phyloP scores from a whole-genome alignment of 2,329 filamentous ascomycete genomes.

The Alternaria sp. region DNA sequence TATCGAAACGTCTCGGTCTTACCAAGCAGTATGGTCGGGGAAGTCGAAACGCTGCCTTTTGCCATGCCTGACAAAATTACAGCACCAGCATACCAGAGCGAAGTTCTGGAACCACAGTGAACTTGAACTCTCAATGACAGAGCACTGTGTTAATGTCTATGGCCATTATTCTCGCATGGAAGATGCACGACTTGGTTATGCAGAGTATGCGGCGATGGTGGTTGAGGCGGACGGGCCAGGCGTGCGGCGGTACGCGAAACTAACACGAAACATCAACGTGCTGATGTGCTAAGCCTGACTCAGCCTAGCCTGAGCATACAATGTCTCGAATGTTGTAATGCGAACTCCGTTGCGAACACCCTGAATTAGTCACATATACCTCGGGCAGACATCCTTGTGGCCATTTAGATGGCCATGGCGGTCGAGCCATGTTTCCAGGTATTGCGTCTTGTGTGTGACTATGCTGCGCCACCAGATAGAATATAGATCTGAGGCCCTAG shows the following conservation, averaged over 20 bases:
- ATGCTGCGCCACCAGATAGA: neutral
- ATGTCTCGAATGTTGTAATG: constrained; percentile 1
- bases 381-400: neutral
- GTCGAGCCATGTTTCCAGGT: neutral
- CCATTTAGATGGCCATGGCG: neutral
- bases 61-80: neutral
- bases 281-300: neutral
- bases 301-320: neutral
- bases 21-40: constrained; percentile 11
- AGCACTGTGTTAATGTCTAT: neutral
- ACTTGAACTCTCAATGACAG: neutral
- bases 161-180: neutral
- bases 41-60: constrained; percentile 20
- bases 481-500: neutral
- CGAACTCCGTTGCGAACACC: neutral
- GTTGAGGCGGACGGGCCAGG: neutral
- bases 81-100: neutral
- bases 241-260: constrained; percentile 8
- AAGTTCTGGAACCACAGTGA: neutral
- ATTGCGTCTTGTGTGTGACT: neutral
- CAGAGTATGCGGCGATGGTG: neutral
- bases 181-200: neutral
- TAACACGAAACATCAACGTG: constrained; percentile 6
- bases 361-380: neutral
- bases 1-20: constrained; percentile 21